These are phyloP conservation scores for Schwanniomyces pseudopolymorphus DNA, from an alignment of 805 yeast genomes.

Conservation along the genomic window DNA sequence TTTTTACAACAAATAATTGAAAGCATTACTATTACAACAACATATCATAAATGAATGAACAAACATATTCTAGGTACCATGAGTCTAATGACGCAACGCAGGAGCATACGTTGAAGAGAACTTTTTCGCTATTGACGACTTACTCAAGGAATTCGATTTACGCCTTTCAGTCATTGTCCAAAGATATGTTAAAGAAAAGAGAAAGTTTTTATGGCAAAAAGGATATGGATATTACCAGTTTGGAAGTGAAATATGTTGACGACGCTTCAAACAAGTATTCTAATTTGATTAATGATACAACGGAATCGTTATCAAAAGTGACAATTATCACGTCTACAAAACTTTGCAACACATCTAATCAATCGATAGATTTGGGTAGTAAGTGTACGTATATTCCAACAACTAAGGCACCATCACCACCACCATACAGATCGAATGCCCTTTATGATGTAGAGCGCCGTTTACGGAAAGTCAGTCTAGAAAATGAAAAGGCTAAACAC, in stretches of 20 bases:
- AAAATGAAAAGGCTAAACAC: background rate
- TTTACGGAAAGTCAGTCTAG: background rate
- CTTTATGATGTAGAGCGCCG: background rate
- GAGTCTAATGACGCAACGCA: background rate
- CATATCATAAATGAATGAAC: background rate
- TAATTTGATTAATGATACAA: background rate
- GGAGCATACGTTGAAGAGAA: background rate
- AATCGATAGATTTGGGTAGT: background rate
- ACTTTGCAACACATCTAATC: background rate
- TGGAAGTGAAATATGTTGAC: constrained; percentile 7
- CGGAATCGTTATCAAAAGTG: background rate
- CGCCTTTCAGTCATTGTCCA: background rate
- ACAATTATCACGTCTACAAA: background rate
- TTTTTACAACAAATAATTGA: background rate
- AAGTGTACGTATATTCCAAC: constrained; percentile 1
- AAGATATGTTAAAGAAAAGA: background rate
- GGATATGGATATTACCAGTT: constrained; percentile 4
- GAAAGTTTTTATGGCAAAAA: background rate
- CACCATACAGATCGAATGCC: background rate
- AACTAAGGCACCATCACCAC: constrained; percentile 3
- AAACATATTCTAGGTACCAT: background rate
- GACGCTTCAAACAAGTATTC: background rate
- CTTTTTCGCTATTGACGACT: background rate
- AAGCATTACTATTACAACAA: too few species aligned
- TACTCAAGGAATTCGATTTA: constrained; percentile 2